phyloP scores from a whole-genome alignment of 1,284 basidiomycete genomes.

The Coniferiporia sulphurascens region DNA sequence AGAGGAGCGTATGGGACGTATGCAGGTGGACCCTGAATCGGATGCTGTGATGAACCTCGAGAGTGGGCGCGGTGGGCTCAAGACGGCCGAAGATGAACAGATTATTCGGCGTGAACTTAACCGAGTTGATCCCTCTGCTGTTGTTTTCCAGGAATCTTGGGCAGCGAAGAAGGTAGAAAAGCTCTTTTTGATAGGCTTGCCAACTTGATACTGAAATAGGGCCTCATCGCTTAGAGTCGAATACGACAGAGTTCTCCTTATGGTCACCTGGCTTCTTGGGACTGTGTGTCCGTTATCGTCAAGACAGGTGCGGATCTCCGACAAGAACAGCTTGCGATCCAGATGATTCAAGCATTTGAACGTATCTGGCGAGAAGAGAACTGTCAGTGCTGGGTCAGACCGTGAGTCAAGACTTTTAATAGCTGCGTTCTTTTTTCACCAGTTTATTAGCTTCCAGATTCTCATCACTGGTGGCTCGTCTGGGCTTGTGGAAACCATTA shows the following conservation, averaged over 20 bases:
- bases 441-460: conserved; percentile 56
- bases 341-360: conserved; percentile 91
- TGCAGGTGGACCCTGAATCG: conserved; percentile 67
- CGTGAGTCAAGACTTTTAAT: conserved; percentile 48
- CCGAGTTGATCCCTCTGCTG: conserved; percentile 93
- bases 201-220: conserved; percentile 15
- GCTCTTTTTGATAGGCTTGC: not conserved
- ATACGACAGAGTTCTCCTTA: conserved; percentile 93
- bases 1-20: conserved; percentile 93
- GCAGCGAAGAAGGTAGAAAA: conserved; percentile 77
- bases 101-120: conserved; percentile 93
- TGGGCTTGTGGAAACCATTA: conserved; percentile 92
- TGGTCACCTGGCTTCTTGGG: conserved; percentile 86
- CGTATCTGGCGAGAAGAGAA: conserved; percentile 94
- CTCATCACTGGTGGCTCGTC: conserved; percentile 92
- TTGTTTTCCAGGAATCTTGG: conserved; percentile 97
- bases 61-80: conserved; percentile 36
- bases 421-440: not conserved
- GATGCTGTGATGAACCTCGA: conserved; percentile 54
- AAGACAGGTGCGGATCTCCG: conserved; percentile 97
- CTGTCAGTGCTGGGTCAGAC: conserved; percentile 86
- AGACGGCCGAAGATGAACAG: conserved; percentile 82
- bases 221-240: conserved; percentile 50
- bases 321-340: conserved; percentile 96
- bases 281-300: conserved; percentile 95